These are phyloP conservation scores for Mesembryanthemum crystallinum DNA, from an alignment of 148 eudicot genomes.

Conservation along the genomic window DNA sequence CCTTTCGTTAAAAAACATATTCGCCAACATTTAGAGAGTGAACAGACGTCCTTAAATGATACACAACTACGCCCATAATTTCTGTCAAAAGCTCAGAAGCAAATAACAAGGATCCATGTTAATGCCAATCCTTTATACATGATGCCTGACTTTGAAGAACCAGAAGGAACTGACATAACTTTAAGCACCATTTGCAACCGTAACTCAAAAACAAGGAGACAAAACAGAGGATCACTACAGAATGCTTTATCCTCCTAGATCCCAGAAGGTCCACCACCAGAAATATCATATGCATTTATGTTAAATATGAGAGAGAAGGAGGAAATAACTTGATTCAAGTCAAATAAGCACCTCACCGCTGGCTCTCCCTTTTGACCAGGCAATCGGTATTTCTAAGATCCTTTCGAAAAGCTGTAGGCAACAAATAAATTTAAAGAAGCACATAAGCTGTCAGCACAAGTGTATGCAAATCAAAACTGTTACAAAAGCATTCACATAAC, in stretches of 20 bases:
- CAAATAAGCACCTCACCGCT: constrained; percentile 96
- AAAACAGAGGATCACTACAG: neutral
- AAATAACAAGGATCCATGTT: neutral
- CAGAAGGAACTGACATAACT: neutral
- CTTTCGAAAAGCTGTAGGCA: constrained; percentile 86
- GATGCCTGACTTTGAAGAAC: too few species aligned
- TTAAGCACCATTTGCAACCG: constrained; percentile 4
- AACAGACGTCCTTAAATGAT: too few species aligned
- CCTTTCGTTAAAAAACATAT: neutral
- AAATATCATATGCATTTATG: neutral
- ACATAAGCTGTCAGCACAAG: constrained; percentile 23
- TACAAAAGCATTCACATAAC: constrained; percentile 4
- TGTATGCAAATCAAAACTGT: neutral
- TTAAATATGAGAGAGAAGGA: neutral
- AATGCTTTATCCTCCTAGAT: constrained; percentile 10
- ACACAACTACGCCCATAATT: neutral
- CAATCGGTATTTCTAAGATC: constrained; percentile 87
- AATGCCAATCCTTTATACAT: neutral
- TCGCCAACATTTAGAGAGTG: neutral
- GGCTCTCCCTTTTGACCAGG: constrained; percentile 95
- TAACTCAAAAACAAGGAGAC: neutral
- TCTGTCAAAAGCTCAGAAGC: neutral
- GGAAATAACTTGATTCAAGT: constrained; percentile 22
- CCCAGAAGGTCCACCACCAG: constrained; percentile 8
- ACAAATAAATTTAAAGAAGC: constrained; percentile 12